Conservation (phyloP, 352 stramenopile species). For the Pythium folliculosum region DNA sequence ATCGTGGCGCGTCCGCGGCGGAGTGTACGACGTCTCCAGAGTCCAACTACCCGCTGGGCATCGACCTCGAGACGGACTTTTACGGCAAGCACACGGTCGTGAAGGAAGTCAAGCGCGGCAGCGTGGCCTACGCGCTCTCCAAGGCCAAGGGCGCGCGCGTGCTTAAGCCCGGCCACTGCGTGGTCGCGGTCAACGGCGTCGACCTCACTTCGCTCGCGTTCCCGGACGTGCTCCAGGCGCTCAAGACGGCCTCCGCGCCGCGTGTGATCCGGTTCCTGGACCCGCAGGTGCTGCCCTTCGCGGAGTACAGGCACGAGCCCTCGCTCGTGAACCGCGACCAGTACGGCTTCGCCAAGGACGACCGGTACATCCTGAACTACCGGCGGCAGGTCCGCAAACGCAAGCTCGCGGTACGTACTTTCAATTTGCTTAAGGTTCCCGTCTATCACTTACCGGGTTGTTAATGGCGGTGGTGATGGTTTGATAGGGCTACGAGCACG, state of each 20-base stretch:
- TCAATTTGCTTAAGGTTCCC: background rate
- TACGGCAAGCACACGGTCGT: constrained; percentile 52
- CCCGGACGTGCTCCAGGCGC: constrained; percentile 32
- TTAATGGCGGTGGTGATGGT: background rate
- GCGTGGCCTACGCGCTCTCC: constrained; percentile 35
- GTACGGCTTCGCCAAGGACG: constrained; percentile 64
- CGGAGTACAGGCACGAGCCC: constrained; percentile 32
- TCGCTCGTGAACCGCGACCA: constrained; percentile 53
- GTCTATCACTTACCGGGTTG: too few species aligned
- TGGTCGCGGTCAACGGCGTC: constrained; percentile 50
- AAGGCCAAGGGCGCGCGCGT: constrained; percentile 7
- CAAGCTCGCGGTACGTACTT: constrained; percentile 36
- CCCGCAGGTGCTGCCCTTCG: constrained; percentile 38
- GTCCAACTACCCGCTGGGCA: constrained; percentile 36
- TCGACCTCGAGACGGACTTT: constrained; percentile 64
- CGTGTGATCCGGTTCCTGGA: constrained; percentile 54
- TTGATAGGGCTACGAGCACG: constrained; percentile 42
- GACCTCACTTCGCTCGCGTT: constrained; percentile 44
- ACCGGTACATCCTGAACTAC: constrained; percentile 56
- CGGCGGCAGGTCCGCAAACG: constrained; percentile 42
- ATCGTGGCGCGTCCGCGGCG: too few species aligned
- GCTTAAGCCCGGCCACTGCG: constrained; percentile 41
- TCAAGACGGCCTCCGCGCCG: constrained; percentile 29
- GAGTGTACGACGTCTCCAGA: background rate
- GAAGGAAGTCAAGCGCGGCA: constrained; percentile 38